Percentiles rank a stretch among this genome's conserved stretches.
These are phyloP conservation scores for Coffea canephora DNA, from an alignment of 257 asterid species.

Conservation along the genomic window DNA sequence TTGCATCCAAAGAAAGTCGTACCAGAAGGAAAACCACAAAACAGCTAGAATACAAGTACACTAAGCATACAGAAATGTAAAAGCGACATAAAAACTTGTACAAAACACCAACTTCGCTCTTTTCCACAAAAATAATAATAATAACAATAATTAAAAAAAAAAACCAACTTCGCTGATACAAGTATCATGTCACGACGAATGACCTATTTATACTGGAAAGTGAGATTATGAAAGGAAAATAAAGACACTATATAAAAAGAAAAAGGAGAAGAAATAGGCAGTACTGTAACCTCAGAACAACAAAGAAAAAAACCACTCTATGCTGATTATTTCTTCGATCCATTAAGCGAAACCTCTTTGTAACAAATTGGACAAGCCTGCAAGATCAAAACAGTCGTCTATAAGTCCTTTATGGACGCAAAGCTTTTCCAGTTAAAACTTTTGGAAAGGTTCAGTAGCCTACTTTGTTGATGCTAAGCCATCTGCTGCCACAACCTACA, in stretches of 20 bases:
- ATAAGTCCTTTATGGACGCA: background rate
- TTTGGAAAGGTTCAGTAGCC: conserved; percentile 17
- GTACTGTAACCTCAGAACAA: conserved; percentile 28
- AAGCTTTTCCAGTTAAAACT: background rate
- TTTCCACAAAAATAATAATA: too few species aligned
- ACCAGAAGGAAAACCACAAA: background rate
- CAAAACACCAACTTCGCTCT: conserved; percentile 19
- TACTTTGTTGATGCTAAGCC: conserved; percentile 92
- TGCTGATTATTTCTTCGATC: conserved; percentile 42
- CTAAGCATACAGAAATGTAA: background rate
- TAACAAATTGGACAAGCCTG: conserved; percentile 94
- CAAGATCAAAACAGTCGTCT: conserved; percentile 16
- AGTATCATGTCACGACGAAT: background rate
- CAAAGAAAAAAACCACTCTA: conserved; percentile 25
- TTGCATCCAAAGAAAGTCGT: background rate
- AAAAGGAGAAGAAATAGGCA: conserved; percentile 17
- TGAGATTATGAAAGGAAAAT: background rate
- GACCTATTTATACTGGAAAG: background rate
- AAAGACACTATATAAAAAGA: conserved; percentile 13
- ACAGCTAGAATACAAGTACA: background rate
- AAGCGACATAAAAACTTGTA: conserved; percentile 1
- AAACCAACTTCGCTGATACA: conserved; percentile 11
- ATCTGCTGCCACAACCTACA: conserved; percentile 73
- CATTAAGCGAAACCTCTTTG: conserved; percentile 62
- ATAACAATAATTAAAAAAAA: background rate